Percentiles rank a stretch among this genome's conserved stretches.
phyloP scores from a whole-genome alignment of 2,329 filamentous ascomycete species.

The Penicillium aurantiogriseum region DNA sequence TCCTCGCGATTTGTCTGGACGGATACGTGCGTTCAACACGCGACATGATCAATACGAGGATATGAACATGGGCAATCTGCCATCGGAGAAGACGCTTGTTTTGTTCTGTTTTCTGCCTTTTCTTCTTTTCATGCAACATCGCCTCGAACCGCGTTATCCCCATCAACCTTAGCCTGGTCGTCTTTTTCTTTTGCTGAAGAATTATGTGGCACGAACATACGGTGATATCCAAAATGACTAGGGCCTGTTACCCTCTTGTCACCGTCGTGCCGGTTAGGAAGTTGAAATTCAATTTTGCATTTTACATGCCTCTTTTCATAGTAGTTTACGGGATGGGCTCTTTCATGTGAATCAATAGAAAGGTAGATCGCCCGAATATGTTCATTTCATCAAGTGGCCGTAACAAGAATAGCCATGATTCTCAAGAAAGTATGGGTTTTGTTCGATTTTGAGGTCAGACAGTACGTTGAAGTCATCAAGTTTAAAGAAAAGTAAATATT shows the following conservation, averaged over 20 bases:
- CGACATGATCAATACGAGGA: constrained; percentile 9
- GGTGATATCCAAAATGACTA: constrained; percentile 4
- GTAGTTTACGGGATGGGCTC: neutral
- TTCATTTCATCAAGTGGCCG: constrained; percentile 17
- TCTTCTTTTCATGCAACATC: constrained; percentile 14
- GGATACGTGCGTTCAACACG: constrained; percentile 22
- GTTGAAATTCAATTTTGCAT: constrained; percentile 12
- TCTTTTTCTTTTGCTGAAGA: constrained; percentile 2
- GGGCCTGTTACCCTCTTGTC: neutral
- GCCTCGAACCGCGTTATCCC: constrained; percentile 1
- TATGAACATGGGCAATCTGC: neutral
- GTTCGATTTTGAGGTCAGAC: constrained; percentile 11
- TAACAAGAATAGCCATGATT: constrained; percentile 2
- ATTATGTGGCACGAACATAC: neutral
- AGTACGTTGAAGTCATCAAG: constrained; percentile 32
- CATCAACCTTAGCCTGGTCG: constrained; percentile 3
- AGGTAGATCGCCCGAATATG: constrained; percentile 1
- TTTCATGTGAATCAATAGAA: neutral
- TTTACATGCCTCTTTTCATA: constrained; percentile 12
- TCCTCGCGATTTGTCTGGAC: constrained; percentile 1
- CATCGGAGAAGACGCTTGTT: constrained; percentile 6
- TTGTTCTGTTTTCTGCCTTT: constrained; percentile 10
- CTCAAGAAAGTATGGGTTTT: neutral
- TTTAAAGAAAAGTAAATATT: constrained; percentile 23
- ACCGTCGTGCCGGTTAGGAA: neutral